These are phyloP conservation scores for Penicillium taxi DNA, from an alignment of 495 filamentous ascomycete species.

Conservation along the genomic window DNA sequence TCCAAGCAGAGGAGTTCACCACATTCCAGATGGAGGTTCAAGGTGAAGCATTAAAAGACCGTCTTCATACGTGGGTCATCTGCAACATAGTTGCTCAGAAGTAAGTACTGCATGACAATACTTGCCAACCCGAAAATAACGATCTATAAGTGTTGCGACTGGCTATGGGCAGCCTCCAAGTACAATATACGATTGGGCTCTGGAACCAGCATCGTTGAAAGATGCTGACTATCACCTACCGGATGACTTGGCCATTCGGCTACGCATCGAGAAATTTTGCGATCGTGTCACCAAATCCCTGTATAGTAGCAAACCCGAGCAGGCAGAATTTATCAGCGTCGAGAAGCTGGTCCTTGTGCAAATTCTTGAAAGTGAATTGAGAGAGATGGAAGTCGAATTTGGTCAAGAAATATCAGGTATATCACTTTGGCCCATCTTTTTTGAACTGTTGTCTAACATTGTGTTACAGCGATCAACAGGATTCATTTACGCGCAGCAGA, in stretches of 20 bases:
- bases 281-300: constrained; percentile 79
- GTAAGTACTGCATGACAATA: constrained; percentile 37
- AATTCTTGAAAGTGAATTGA: constrained; percentile 44
- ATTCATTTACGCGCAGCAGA: constrained; percentile 42
- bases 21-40: constrained; percentile 72
- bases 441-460: constrained; percentile 55
- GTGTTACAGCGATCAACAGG: constrained; percentile 51
- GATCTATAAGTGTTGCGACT: constrained; percentile 58
- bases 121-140: constrained; percentile 9
- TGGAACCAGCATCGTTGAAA: constrained; percentile 54
- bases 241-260: constrained; percentile 56
- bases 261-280: constrained; percentile 80
- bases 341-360: constrained; percentile 60
- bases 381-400: constrained; percentile 46
- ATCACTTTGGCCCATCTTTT: constrained; percentile 53
- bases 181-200: constrained; percentile 79
- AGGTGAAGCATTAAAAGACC: constrained; percentile 76
- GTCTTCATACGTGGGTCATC: constrained; percentile 82
- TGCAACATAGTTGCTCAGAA: constrained; percentile 87
- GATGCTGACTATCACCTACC: constrained; percentile 61
- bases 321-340: constrained; percentile 63
- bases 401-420: constrained; percentile 42
- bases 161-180: constrained; percentile 84
- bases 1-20: constrained; percentile 85
- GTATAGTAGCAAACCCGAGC: constrained; percentile 74